Evolutionary conservation across 1,284 basidiomycete species (phyloP).

Genomic region (Melampsora allii-populina): DNA sequence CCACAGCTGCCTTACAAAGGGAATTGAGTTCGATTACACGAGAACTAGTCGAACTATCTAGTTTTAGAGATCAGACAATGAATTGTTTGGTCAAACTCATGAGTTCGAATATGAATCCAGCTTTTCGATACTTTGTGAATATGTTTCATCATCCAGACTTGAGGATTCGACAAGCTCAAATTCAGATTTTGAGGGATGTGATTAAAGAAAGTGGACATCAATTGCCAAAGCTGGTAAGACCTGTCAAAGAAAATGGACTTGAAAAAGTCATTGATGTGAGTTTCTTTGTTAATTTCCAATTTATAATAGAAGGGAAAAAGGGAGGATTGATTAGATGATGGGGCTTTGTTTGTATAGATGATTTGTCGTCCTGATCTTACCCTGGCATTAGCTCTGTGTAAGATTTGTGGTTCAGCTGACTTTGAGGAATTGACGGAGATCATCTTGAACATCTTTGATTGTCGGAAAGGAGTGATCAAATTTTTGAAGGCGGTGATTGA

Average conservation of each 20-base stretch:
- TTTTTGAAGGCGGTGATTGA: constrained; percentile 80
- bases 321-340: neutral
- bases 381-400: constrained; percentile 77
- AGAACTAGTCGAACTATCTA: constrained; percentile 18
- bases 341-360: constrained; percentile 1
- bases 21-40: constrained; percentile 39
- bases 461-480: constrained; percentile 64
- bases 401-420: constrained; percentile 71
- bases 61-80: constrained; percentile 33
- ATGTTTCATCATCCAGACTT: constrained; percentile 40
- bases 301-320: too few relatives aligned
- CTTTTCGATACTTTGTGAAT: constrained; percentile 41
- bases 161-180: constrained; percentile 35
- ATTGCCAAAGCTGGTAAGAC: constrained; percentile 18
- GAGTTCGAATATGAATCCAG: constrained; percentile 31
- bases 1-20: constrained; percentile 26
- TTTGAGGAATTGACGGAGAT: constrained; percentile 75
- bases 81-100: constrained; percentile 36
- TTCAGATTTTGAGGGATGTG: constrained; percentile 41
- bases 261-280: constrained; percentile 34
- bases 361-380: constrained; percentile 49
- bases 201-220: constrained; percentile 37
- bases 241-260: constrained; percentile 16
- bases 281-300: neutral
- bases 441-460: constrained; percentile 80